Conservation (phyloP, 495 filamentous ascomycete genomes). For the Tricharina praecox region DNA sequence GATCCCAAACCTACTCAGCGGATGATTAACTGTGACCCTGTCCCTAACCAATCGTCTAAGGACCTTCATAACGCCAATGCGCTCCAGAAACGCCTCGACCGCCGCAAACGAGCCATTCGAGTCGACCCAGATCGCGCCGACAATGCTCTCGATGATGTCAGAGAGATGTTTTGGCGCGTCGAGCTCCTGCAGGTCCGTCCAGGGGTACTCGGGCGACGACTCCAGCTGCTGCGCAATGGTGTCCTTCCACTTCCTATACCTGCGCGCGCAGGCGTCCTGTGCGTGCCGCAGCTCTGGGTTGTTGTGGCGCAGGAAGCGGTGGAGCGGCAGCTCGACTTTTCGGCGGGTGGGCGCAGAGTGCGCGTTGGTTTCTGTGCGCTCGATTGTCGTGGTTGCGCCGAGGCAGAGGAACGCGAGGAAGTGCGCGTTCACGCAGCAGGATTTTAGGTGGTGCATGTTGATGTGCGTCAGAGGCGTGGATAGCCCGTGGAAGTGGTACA, state of each 20-base stretch:
- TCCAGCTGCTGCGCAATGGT: conserved; percentile 36
- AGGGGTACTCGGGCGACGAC: conserved; percentile 45
- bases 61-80: conserved; percentile 46
- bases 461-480: conserved; percentile 37
- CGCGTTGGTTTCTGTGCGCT: conserved; percentile 12
- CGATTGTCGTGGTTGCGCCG: conserved; percentile 19
- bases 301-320: conserved; percentile 50
- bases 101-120: conserved; percentile 40
- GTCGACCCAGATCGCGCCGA: conserved; percentile 80
- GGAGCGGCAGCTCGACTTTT: conserved; percentile 34
- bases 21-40: conserved; percentile 49
- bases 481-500: conserved; percentile 32
- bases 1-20: conserved; percentile 51
- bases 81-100: conserved; percentile 43
- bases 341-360: conserved; percentile 7
- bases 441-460: conserved; percentile 56
- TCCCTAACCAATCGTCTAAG: conserved; percentile 44
- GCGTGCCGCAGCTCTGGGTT: conserved; percentile 30
- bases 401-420: conserved; percentile 78
- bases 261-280: conserved; percentile 31
- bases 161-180: conserved; percentile 61
- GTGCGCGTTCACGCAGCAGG: conserved; percentile 65
- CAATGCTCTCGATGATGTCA: conserved; percentile 63
- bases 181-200: conserved; percentile 49
- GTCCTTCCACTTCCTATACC: conserved; percentile 35